Percentiles rank a stretch among this genome's conserved stretches.
These are phyloP conservation scores for Xanthoparmelia taractica DNA, from an alignment of 495 filamentous ascomycete genomes.

Conservation along the genomic window DNA sequence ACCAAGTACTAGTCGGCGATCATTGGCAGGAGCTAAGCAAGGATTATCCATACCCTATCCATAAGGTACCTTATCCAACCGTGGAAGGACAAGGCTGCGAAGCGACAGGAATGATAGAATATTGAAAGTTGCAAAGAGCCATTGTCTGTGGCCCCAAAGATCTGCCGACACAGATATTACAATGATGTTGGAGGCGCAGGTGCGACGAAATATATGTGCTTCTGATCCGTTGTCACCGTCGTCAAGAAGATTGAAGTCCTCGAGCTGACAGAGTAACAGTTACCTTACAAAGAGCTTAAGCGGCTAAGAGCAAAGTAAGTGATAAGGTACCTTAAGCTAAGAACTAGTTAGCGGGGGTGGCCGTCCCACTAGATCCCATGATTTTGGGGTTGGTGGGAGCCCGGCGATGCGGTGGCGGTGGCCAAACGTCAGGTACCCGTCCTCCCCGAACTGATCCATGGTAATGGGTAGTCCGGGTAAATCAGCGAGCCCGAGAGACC, in stretches of 20 bases:
- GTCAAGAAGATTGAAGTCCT: too few relatives aligned
- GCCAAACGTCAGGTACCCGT: neutral
- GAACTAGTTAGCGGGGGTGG: neutral
- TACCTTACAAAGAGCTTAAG: too few relatives aligned
- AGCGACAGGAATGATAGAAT: neutral
- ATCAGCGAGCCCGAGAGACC: neutral
- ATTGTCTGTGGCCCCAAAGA: neutral
- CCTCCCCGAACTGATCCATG: neutral
- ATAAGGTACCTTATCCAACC: neutral
- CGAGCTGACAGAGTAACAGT: too few relatives aligned
- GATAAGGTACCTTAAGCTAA: neutral
- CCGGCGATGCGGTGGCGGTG: neutral
- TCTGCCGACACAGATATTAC: too few relatives aligned
- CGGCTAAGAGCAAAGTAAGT: too few relatives aligned
- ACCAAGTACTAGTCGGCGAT: neutral
- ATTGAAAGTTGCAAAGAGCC: neutral
- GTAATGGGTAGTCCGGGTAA: neutral
- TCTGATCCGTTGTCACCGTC: neutral
- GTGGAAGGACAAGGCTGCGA: neutral
- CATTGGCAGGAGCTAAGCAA: slow-evolving; percentile 3
- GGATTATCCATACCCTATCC: neutral
- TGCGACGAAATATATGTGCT: too few relatives aligned
- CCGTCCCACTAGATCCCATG: neutral
- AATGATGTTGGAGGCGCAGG: too few relatives aligned
- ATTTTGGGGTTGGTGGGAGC: neutral